phyloP scores from a whole-genome alignment of 441 rosid species.

The Bocquillonia castaneifolia region DNA sequence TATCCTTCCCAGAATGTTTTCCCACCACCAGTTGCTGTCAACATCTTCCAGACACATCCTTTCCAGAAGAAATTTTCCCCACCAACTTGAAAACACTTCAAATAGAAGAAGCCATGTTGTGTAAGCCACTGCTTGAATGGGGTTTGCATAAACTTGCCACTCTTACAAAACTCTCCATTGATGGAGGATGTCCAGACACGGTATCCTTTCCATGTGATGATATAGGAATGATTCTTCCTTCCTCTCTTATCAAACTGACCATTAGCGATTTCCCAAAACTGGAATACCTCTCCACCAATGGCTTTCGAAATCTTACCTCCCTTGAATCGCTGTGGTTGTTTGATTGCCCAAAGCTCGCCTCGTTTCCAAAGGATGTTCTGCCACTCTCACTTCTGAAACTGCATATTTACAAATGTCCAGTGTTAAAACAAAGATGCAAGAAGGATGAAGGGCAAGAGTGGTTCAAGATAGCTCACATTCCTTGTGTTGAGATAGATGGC shows the following conservation, averaged over 20 bases:
- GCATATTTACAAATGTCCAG: not conserved
- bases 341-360: not conserved
- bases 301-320: not conserved
- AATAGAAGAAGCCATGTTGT: not conserved
- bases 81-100: slow-evolving; percentile 5
- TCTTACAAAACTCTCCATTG: not conserved
- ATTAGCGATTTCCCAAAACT: slow-evolving; percentile 5
- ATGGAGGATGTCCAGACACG: not conserved
- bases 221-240: not conserved
- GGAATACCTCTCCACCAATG: slow-evolving; percentile 1
- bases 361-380: not conserved
- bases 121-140: slow-evolving; percentile 9
- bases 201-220: slow-evolving; percentile 19
- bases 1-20: not conserved
- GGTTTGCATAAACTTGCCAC: slow-evolving; percentile 19
- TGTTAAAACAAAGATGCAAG: not conserved
- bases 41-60: no score
- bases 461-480: slow-evolving; percentile 2
- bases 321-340: not conserved
- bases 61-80: slow-evolving; percentile 21
- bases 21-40: no score
- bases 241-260: not conserved
- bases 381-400: not conserved
- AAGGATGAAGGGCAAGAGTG: not conserved
- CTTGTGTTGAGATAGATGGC: not conserved